Evolutionary conservation across 331 rosid species (phyloP).

Genomic region (Quercus phellos): DNA sequence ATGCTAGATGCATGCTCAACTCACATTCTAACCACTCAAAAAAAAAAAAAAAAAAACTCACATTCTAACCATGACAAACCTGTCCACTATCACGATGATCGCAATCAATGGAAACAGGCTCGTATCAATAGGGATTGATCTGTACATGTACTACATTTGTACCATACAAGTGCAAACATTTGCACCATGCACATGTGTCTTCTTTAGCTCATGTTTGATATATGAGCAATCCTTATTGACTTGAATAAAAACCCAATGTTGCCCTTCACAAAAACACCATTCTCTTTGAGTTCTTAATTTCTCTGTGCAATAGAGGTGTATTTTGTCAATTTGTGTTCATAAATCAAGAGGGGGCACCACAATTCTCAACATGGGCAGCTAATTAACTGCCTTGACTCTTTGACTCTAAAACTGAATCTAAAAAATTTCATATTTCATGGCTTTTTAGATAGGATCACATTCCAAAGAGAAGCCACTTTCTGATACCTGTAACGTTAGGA

Average conservation of each 20-base stretch:
- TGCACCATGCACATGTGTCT: too few species aligned
- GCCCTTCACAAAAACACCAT: background rate
- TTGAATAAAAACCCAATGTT: background rate
- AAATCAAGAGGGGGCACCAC: background rate
- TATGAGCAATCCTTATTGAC: too few species aligned
- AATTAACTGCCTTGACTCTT: background rate
- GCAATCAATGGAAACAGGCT: background rate
- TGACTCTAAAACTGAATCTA: background rate
- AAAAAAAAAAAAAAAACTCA: background rate
- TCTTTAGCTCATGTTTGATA: too few species aligned
- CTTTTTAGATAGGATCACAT: conserved; percentile 4
- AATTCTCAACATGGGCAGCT: background rate
- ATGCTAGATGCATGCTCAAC: background rate
- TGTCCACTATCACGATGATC: background rate
- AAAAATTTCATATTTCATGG: background rate
- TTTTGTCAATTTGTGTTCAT: background rate
- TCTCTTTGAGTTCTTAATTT: background rate
- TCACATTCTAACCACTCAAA: conserved; percentile 3
- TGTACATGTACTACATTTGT: too few species aligned
- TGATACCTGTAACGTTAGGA: conserved; percentile 7
- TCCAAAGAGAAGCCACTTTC: conserved; percentile 2
- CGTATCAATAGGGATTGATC: too few species aligned
- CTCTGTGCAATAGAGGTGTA: background rate
- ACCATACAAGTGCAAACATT: too few species aligned
- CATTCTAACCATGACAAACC: conserved; percentile 10